Evolutionary conservation across 2,329 filamentous ascomycete genomes (phyloP).

Genomic region (Trichoderma cornu-damae): DNA sequence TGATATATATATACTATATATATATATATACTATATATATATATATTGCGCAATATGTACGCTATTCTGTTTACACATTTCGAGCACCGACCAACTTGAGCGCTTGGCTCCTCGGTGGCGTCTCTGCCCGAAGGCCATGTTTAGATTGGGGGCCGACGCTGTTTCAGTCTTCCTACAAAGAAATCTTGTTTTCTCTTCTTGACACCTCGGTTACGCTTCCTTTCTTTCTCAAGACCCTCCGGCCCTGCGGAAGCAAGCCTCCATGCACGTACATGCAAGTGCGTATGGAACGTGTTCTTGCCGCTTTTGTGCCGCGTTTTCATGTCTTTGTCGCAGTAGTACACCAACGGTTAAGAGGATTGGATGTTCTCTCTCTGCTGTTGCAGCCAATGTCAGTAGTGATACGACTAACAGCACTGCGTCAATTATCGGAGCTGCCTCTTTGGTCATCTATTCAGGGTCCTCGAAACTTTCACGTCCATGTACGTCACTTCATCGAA

Average conservation of each 20-base stretch:
- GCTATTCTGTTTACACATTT: background rate
- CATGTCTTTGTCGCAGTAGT: background rate
- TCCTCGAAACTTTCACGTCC: background rate
- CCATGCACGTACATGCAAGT: background rate
- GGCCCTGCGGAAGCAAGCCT: background rate
- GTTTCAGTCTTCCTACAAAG: background rate
- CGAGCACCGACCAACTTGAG: background rate
- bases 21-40: no score
- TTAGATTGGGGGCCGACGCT: background rate
- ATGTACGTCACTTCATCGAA: constrained; percentile 4
- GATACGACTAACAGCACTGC: background rate
- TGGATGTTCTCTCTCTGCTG: background rate
- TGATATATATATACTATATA: no score
- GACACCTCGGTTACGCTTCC: background rate
- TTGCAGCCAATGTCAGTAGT: background rate
- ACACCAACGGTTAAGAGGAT: background rate
- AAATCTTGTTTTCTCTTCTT: background rate
- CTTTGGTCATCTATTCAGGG: background rate
- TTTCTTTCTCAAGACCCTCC: background rate
- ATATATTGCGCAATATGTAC: background rate
- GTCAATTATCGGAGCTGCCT: background rate
- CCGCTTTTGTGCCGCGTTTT: background rate
- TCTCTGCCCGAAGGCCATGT: background rate
- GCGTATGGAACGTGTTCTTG: background rate
- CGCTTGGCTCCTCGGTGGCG: background rate